These are phyloP conservation scores for Macrophomina tecta DNA, from an alignment of 2,329 filamentous ascomycete genomes.

Conservation along the genomic window DNA sequence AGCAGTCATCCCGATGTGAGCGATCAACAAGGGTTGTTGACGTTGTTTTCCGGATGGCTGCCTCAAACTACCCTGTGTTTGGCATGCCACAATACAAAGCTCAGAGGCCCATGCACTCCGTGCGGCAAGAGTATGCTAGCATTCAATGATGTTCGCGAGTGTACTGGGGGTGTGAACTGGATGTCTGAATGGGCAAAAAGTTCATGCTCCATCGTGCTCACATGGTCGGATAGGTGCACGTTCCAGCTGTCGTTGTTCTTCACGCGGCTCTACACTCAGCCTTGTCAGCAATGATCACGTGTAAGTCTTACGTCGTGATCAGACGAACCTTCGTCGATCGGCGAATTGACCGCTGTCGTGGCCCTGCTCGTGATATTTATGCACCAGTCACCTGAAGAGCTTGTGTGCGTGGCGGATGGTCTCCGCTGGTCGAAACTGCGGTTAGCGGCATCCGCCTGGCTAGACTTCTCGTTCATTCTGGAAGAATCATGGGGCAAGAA, in stretches of 20 bases:
- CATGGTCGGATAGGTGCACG: too few species aligned
- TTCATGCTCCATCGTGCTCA: too few species aligned
- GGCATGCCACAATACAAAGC: too few species aligned
- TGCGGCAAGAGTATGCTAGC: too few species aligned
- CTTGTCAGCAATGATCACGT: background rate
- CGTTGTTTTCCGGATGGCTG: too few species aligned
- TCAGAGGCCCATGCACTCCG: too few species aligned
- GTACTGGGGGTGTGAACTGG: too few species aligned
- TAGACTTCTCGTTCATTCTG: background rate
- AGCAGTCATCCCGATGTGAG: too few species aligned
- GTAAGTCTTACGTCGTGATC: background rate
- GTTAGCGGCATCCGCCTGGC: background rate
- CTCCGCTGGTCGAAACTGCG: background rate
- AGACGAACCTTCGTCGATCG: background rate
- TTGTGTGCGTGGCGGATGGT: background rate
- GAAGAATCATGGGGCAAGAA: background rate
- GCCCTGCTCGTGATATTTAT: conserved; percentile 30
- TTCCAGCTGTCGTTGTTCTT: background rate
- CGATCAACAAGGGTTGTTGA: too few species aligned
- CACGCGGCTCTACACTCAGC: background rate
- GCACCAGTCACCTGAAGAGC: conserved; percentile 26
- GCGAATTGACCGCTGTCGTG: conserved; percentile 28
- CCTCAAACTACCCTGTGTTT: too few species aligned
- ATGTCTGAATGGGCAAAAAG: too few species aligned
- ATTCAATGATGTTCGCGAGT: too few species aligned